Percentiles rank a stretch among this genome's conserved stretches.
Conservation (phyloP, 2,329 filamentous ascomycete species). For the Periconia macrospinosa region DNA sequence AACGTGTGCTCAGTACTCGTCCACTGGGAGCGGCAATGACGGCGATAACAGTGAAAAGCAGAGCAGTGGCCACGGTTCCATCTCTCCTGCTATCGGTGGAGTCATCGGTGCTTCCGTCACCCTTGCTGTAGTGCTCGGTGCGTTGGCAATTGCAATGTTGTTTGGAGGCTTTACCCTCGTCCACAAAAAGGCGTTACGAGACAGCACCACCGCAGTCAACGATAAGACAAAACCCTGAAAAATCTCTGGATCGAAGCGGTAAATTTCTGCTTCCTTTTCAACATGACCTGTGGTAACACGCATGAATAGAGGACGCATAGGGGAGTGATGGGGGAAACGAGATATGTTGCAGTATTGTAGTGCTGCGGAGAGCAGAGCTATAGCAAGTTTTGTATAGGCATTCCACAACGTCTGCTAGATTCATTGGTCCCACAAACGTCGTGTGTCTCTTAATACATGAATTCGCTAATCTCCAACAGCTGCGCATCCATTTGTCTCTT, state of each 20-base stretch:
- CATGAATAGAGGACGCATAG: too few relatives aligned
- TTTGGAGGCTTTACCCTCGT: constrained; percentile 62
- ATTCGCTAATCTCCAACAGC: constrained; percentile 69
- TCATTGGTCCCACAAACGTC: too few relatives aligned
- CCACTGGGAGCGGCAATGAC: too few relatives aligned
- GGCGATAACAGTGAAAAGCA: neutral
- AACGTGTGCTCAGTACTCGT: constrained; percentile 57
- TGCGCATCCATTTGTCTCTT: constrained; percentile 72
- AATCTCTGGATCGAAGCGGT: neutral
- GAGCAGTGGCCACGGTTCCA: constrained; percentile 28
- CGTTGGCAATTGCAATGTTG: constrained; percentile 56
- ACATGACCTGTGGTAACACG: too few relatives aligned
- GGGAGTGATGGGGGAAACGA: neutral
- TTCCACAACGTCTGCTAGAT: too few relatives aligned
- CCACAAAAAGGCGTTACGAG: constrained; percentile 49
- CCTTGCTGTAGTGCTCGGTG: constrained; percentile 62
- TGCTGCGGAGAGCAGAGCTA: too few relatives aligned
- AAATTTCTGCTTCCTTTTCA: too few relatives aligned
- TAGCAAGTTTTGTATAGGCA: too few relatives aligned
- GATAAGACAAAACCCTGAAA: neutral
- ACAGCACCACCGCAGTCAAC: neutral
- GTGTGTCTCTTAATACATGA: constrained; percentile 63
- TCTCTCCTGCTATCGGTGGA: constrained; percentile 74
- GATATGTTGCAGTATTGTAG: neutral
- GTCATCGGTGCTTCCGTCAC: constrained; percentile 77